These are phyloP conservation scores for Phytophthora megakarya DNA, from an alignment of 352 stramenopile species.

Conservation along the genomic window DNA sequence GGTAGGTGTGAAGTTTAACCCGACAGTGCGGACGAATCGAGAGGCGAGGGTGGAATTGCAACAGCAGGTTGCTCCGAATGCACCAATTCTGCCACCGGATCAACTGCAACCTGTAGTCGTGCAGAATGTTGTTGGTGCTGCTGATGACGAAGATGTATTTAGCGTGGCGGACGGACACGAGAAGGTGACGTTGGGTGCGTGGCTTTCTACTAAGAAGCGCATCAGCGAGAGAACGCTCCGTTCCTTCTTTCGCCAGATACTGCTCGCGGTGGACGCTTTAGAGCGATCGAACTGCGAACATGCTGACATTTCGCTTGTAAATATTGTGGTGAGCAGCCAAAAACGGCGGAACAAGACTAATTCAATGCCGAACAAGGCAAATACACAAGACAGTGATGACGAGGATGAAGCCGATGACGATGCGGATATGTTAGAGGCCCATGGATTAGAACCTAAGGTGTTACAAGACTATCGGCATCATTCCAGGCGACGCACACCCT, in stretches of 20 bases:
- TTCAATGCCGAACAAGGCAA: not conserved
- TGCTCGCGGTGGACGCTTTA: constrained; percentile 62
- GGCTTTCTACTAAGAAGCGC: constrained; percentile 38
- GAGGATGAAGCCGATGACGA: constrained; percentile 11
- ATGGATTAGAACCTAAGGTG: constrained; percentile 6
- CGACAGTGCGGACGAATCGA: constrained; percentile 7
- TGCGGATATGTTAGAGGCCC: constrained; percentile 16
- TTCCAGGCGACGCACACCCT: constrained; percentile 11
- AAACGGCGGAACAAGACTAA: not conserved
- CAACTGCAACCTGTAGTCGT: constrained; percentile 2
- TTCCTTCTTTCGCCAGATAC: constrained; percentile 64
- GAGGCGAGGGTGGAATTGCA: constrained; percentile 18
- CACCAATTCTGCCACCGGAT: not conserved
- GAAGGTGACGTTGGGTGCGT: constrained; percentile 43
- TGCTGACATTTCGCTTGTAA: constrained; percentile 55
- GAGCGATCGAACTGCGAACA: constrained; percentile 51
- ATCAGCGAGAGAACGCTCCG: constrained; percentile 48
- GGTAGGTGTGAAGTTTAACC: constrained; percentile 20
- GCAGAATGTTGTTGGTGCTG: constrained; percentile 23
- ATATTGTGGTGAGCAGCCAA: constrained; percentile 53
- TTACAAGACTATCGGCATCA: not conserved
- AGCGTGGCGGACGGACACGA: constrained; percentile 44
- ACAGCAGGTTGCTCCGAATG: constrained; percentile 14
- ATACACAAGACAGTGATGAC: constrained; percentile 11
- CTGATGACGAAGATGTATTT: constrained; percentile 47